Base-by-base conservation (phyloP, 176 grass and related monocot species). In the Cymbopogon citratus region DNA sequence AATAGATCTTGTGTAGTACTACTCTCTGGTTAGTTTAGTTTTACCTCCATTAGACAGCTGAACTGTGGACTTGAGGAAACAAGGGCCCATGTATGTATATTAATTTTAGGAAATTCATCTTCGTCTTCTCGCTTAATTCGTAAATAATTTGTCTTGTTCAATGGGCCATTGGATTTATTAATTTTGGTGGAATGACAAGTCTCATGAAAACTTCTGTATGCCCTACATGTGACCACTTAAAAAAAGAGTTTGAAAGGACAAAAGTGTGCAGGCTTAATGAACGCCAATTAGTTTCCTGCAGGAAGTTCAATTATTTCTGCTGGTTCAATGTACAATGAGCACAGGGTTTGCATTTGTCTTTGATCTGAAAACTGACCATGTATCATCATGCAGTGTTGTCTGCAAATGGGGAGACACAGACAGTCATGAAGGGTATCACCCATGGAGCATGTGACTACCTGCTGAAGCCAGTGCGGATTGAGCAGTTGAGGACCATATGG, bases 381-480 rank as follows among this genome's bases (percentile, higher is more conserved):
- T 85, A 26, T 79, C 41, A 21, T 85, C 48, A 75, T 71, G 33
- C 85, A 98, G 95, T 98, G 92, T 7, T 95, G 85, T 98, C 95
- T 27, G 88, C 81, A 67, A 91, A 98, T 6, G 95, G 88, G 35
- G 88, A 91, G 67, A 95, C 86, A 12, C 82, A 95, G 25, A 76
- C 81, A 21, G 95, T 98, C 36, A 95, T 95, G 92, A 91, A 92
- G 77, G 95, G 92, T 19, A 86, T 98, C 31, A 88, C 83, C n/a
- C 90, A 95, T 61, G 95, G 95, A 35, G 95, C 95, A 44, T 94
- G 92, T 41, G 92, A 98, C 68, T 98, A 98, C 71, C 78, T 98
- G 41, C 77, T 98, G 25, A 98, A 98, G 59, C 95, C 95, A 13
- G 89, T 95, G 66, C 84, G 95, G 19, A 57, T 98, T 38, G 88